A percentile compares a stretch with the other conserved stretches of the same genome.
phyloP scores from a whole-genome alignment of 805 yeast genomes.

The Maudiozyma barnettii region DNA sequence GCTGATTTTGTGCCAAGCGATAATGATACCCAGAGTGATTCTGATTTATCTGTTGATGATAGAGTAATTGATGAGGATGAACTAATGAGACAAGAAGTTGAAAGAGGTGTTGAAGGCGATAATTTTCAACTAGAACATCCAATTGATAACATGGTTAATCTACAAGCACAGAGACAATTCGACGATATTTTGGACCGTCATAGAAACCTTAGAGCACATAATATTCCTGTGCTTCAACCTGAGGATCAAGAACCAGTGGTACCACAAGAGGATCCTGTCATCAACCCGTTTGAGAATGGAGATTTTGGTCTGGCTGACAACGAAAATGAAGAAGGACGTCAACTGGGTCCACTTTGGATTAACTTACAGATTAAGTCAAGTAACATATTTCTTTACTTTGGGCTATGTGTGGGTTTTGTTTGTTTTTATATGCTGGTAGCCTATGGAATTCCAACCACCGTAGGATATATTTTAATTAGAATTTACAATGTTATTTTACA shows the following conservation, averaged over 20 bases:
- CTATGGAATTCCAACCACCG: constrained; percentile 40
- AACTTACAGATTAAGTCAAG: constrained; percentile 18
- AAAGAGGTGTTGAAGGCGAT: constrained; percentile 8
- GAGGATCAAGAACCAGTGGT: background rate
- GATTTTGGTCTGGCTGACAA: background rate
- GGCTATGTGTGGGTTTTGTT: constrained; percentile 23
- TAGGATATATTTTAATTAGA: constrained; percentile 31
- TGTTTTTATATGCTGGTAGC: constrained; percentile 33
- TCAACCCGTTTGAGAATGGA: background rate
- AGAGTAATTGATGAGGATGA: constrained; percentile 3
- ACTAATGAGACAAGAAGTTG: constrained; percentile 6
- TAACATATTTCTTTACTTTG: constrained; percentile 18
- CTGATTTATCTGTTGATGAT: constrained; percentile 8
- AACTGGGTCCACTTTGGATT: constrained; percentile 20
- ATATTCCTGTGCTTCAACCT: background rate
- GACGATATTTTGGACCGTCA: constrained; percentile 15
- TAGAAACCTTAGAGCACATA: constrained; percentile 2
- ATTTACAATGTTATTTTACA: background rate
- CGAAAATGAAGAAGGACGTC: constrained; percentile 8
- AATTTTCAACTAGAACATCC: constrained; percentile 6
- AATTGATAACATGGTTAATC: constrained; percentile 13
- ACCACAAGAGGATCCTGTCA: background rate
- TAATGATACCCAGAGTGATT: constrained; percentile 10
- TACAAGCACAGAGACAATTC: constrained; percentile 18
- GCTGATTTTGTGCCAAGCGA: constrained; percentile 18